Conservation (phyloP, 768 basidiomycete genomes). For the Heimioporus sp. region DNA sequence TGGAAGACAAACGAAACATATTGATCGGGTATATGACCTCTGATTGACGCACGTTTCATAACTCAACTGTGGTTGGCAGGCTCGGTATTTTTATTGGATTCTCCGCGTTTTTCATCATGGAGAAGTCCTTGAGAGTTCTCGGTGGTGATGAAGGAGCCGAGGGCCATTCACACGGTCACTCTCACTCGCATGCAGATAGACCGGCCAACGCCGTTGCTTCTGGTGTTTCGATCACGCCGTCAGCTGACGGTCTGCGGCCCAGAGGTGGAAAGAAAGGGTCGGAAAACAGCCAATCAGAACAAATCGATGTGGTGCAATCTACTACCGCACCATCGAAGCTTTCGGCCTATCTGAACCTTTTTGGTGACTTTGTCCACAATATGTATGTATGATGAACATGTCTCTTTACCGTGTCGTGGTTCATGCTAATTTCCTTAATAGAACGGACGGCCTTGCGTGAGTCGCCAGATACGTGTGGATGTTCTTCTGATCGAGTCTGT, state of each 20-base stretch:
- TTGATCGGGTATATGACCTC: conserved; percentile 66
- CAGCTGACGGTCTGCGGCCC: conserved; percentile 49
- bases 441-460: conserved; percentile 91
- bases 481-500: conserved; percentile 2
- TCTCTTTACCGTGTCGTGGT: conserved; percentile 10
- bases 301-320: conserved; percentile 21
- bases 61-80: conserved; percentile 35
- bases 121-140: conserved; percentile 84
- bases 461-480: conserved; percentile 29
- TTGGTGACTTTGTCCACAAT: conserved; percentile 93
- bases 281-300: conserved; percentile 20
- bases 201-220: conserved; percentile 39
- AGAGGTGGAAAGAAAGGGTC: conserved; percentile 35
- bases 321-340: conserved; percentile 68
- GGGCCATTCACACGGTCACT: conserved; percentile 52
- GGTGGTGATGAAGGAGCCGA: conserved; percentile 53
- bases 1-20: conserved; percentile 90
- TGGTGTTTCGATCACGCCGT: conserved; percentile 40
- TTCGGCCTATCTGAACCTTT: conserved; percentile 90
- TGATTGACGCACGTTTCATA: neutral
- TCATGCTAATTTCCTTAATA: conserved; percentile 29
- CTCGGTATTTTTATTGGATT: conserved; percentile 85
- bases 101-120: conserved; percentile 89
- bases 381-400: conserved; percentile 54
- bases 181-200: conserved; percentile 44